Evolutionary conservation across 208 protist genomes (phyloP), one percentile per base, ranked within the genome.

Genomic region (Acanthamoeba lenticulata): DNA sequence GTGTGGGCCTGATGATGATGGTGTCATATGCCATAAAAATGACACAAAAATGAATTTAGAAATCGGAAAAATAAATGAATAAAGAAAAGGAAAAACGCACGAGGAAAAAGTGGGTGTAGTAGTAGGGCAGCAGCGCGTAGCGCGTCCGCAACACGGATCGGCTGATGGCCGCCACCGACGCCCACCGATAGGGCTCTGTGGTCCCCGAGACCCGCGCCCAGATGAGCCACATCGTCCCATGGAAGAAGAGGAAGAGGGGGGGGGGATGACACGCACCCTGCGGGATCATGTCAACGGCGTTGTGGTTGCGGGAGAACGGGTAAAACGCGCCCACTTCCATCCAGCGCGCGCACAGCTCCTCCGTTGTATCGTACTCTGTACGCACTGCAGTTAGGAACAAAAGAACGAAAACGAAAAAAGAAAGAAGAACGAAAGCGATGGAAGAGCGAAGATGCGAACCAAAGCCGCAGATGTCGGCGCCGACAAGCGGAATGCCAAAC

Each of bases 401-500:
- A 24, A 57, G 19, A 24, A 19, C 13, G 19, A 57, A 57, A 24
- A 57, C 49, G 19, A 57, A 57, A 57, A 57, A 57, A 57, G 13
- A 57, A 57, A 57, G 19, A 57, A 57, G 19, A 24, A 57, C 9
- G 19, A 24, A 57, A 57, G 19, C 19, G 19, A 57, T 24, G 13
- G 49, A 57, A 57, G 19, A 9, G 49, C 13, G 13, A 9, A 13
- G 29, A 91, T 34, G n/a, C 49, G 52, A 36, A 91, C 85, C 49
- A 67, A 98, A 98, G 52, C 98, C 98, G 90, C 98, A 97, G 74
- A 98, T 98, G 93, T 99, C 98, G 32, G 98, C 95, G 36, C 98
- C 98, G 36, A 98, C 96, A 1, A 98, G 27, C 17, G 97, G 95
- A 32, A 99, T 95, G 40, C 97, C 97, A 93, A 97, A 98, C 45